Conservation (phyloP, 2,329 filamentous ascomycete genomes). For the Dissoconium aciculare region DNA sequence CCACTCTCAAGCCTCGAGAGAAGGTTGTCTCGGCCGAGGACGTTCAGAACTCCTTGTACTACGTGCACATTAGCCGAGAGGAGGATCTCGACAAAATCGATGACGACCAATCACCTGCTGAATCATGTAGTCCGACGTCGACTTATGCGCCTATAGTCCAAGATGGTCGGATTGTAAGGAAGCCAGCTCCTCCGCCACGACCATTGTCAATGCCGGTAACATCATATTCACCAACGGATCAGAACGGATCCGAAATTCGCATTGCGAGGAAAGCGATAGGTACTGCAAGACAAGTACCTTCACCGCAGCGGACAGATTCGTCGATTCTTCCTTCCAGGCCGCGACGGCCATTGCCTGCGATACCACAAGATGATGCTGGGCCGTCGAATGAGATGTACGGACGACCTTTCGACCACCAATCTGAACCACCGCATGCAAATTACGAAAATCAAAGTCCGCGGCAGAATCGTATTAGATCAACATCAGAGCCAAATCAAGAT, state of each 20-base stretch:
- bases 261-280: too few species aligned
- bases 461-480: too few species aligned
- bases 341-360: slow-evolving; percentile 15
- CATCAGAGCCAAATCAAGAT: slow-evolving; percentile 7
- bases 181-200: slow-evolving; percentile 10
- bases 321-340: slow-evolving; percentile 12
- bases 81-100: slow-evolving; percentile 43
- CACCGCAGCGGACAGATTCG: too few species aligned
- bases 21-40: slow-evolving; percentile 84
- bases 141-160: too few species aligned
- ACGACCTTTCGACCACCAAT: too few species aligned
- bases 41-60: slow-evolving; percentile 78
- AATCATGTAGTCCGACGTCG: too few species aligned
- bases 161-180: slow-evolving; percentile 9
- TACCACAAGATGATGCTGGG: slow-evolving; percentile 15
- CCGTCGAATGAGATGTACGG: too few species aligned
- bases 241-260: too few species aligned
- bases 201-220: slow-evolving; percentile 9
- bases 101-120: too few species aligned
- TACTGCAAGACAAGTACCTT: too few species aligned
- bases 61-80: slow-evolving; percentile 58
- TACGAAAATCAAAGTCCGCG: too few species aligned
- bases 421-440: too few species aligned
- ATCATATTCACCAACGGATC: slow-evolving; percentile 13
- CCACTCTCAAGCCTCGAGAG: slow-evolving; percentile 71